Evolutionary conservation across 1,284 basidiomycete genomes (phyloP), one percentile per base, ranked within the genome.

Genomic region (Ceratobasidium sp.): DNA sequence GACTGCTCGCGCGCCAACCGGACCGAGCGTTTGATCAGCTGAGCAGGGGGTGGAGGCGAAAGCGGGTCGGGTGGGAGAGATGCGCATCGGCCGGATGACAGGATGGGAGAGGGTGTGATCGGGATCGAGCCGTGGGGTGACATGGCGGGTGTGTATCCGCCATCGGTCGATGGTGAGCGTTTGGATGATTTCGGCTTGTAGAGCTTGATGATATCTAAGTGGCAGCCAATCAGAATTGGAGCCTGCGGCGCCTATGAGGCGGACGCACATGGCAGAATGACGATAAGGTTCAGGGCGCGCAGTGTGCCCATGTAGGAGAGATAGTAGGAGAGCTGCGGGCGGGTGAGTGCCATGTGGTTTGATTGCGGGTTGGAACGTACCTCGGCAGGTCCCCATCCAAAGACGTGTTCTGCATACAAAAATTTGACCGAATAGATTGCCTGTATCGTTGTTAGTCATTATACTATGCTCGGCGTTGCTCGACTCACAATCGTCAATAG

Each of bases 381-480:
- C 80, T 85, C 80, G 72, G 86, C 84, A 6, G 87, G 83, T 16
- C 82, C 82, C 89, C 89, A 91, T 1, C 82, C 83, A 74, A 85
- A 88, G 30, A 85, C 74, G 78, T 85, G 84, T 58, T 82, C 83
- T 5, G 86, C 87, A 73, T 88, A 91, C 48, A 89, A 83, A 73
- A 86, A 85, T 78, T 90, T 91, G 77, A 89, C 78, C 75, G 85
- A 83, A 78, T 86, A 83, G 1, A 89, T 76, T 8, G 88, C 89
- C 83, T 88, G 71, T 2, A 55, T 28, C n/a, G 34, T 36, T 14
- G 9, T 59, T 14, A 78, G 71, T 32, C 48, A 43, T 28, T 14
- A 18, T 43, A 52, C 50, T 28, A 74, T 12, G n/a, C 9, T 1
- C 53, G 12, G 28, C 10, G n/a, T 18, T 36, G 30, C 10, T 34